These are phyloP conservation scores for Diversispora eburnea DNA, from an alignment of 192 early-diverging fungal species.

Conservation along the genomic window DNA sequence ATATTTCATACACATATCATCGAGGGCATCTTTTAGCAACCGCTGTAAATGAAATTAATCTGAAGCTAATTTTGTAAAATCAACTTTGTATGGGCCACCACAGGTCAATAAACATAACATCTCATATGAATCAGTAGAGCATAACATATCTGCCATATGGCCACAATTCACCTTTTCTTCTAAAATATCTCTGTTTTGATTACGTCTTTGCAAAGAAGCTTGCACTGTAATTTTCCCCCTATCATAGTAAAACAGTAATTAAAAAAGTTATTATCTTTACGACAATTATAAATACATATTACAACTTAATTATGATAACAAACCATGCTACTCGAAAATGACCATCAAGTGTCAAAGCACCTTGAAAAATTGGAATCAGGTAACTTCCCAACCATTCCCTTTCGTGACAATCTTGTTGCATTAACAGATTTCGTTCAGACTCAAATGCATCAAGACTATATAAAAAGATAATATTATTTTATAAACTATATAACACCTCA, in stretches of 20 bases:
- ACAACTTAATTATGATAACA: slow-evolving; percentile 8
- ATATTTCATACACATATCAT: slow-evolving; percentile 9
- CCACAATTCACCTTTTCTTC: slow-evolving; percentile 25
- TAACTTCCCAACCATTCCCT: slow-evolving; percentile 27
- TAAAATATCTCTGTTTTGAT: slow-evolving; percentile 23
- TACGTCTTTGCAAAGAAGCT: slow-evolving; percentile 10
- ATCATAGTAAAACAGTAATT: slow-evolving; percentile 12
- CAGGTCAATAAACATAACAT: slow-evolving; percentile 27
- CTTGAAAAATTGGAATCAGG: slow-evolving; percentile 30
- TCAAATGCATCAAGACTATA: slow-evolving; percentile 25
- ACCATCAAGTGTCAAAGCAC: slow-evolving; percentile 23
- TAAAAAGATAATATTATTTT: background rate
- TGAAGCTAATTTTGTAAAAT: slow-evolving; percentile 6
- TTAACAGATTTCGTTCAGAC: slow-evolving; percentile 18
- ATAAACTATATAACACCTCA: slow-evolving; percentile 6
- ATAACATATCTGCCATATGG: slow-evolving; percentile 26
- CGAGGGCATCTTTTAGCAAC: background rate
- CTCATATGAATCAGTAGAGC: slow-evolving; percentile 11
- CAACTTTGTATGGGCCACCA: slow-evolving; percentile 24
- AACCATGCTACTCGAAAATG: slow-evolving; percentile 24
- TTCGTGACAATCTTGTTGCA: slow-evolving; percentile 25
- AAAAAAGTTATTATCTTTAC: background rate
- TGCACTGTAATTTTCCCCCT: slow-evolving; percentile 14
- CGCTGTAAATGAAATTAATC: background rate
- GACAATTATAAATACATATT: slow-evolving; percentile 11